Evolutionary conservation across 352 stramenopile species (phyloP), one percentile per base, ranked within the genome.

Genomic region (Phytopythium helicoides): DNA sequence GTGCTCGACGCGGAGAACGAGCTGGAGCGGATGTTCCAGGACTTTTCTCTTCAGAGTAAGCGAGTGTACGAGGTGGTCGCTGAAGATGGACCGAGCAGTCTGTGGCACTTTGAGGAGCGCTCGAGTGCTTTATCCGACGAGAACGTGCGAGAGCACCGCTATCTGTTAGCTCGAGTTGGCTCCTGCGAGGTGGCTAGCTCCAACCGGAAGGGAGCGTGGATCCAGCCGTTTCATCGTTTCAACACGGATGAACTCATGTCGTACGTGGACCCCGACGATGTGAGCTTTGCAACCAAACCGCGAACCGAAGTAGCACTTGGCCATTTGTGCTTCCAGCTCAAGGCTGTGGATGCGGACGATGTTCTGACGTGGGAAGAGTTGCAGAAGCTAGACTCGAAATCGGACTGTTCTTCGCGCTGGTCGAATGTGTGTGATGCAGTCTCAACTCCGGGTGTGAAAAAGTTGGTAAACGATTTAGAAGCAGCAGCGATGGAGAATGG

Each of bases 371-470:
- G 66, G 69, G 35, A 56, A 2, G 54, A 72, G 33, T 38, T 80
- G 15, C 62, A 76, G 45, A 56, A 69, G 11, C 48, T 74, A 6
- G 44, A 51, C 16, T 57, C 42, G 5, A 41, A 51, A 5, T 19
- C 64, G 1, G 63, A 74, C 33, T 80, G 70, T 31, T 31, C 33
- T 19, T 68, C 54, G 8, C 55, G 66, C 22, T 76, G 69, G 66
- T 69, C 69, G 6, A 80, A 80, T 45, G 60, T 52, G 19, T 73
- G 55, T 31, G 31, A 40, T 23, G 46, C 40, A 0, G 15, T 31
- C n/a, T 51, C 47, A 6, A 66, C 48, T 1, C 56, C 62, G 10
- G 42, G 46, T 22, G 63, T 69, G 6, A 56, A 34, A 15, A 49
- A 26, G 36, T 35, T 76, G 33, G 53, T 73, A 37, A 58, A 67